phyloP scores from a whole-genome alignment of 1,284 basidiomycete species.

The Neonothopanus nambi region DNA sequence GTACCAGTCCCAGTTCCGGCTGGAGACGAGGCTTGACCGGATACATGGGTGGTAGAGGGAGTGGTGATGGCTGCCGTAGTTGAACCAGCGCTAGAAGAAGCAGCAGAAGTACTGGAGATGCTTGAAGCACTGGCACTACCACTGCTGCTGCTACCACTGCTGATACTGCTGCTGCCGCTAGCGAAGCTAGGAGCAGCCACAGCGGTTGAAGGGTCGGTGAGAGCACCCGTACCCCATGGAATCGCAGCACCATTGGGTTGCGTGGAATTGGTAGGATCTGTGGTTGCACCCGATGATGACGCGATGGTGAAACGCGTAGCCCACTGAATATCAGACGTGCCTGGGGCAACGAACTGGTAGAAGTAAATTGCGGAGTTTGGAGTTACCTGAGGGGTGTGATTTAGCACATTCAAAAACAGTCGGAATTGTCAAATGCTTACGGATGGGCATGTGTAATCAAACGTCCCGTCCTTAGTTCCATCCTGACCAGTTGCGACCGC shows the following conservation, averaged over 20 bases:
- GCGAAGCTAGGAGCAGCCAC: slow-evolving; percentile 33
- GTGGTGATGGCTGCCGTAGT: not conserved
- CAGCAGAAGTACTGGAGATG: slow-evolving; percentile 32
- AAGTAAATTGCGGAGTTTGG: slow-evolving; percentile 77
- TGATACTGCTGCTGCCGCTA: not conserved
- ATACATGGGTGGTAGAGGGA: not conserved
- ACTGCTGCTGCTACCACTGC: slow-evolving; percentile 2
- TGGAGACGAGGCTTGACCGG: not conserved
- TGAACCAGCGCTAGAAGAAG: slow-evolving; percentile 27
- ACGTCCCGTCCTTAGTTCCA: slow-evolving; percentile 59
- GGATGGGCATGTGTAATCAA: slow-evolving; percentile 66
- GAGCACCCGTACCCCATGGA: slow-evolving; percentile 70
- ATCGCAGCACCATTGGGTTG: slow-evolving; percentile 58
- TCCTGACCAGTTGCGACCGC: slow-evolving; percentile 55
- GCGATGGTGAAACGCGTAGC: slow-evolving; percentile 83
- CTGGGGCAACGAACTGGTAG: slow-evolving; percentile 66
- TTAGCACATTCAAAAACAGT: slow-evolving; percentile 4
- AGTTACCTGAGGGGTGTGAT: slow-evolving; percentile 46
- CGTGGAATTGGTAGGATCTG: slow-evolving; percentile 49
- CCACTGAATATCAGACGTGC: slow-evolving; percentile 55
- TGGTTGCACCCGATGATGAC: slow-evolving; percentile 46
- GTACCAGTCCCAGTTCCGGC: slow-evolving; percentile 2
- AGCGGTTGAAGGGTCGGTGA: slow-evolving; percentile 46
- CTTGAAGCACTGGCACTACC: slow-evolving; percentile 36
- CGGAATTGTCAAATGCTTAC: slow-evolving; percentile 34